These are phyloP conservation scores for Climacium dendroides DNA, from an alignment of 225 moss, liverwort and hornwort species.

Conservation along the genomic window DNA sequence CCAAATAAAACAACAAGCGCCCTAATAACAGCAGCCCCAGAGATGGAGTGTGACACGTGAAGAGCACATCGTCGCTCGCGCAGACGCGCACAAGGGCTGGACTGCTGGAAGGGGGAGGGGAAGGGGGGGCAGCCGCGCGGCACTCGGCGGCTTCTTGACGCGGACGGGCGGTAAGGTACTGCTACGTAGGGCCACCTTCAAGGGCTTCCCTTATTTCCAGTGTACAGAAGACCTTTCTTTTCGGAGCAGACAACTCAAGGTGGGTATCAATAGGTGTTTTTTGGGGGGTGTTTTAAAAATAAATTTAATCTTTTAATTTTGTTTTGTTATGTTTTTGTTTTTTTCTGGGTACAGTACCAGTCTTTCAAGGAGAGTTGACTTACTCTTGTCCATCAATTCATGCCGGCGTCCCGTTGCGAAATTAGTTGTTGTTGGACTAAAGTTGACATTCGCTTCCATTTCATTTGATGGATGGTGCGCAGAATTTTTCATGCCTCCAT, in stretches of 20 bases:
- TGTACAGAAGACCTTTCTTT: neutral
- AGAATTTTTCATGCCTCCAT: neutral
- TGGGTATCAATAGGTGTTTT: neutral
- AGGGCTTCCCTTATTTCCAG: neutral
- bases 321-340: neutral
- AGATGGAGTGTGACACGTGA: neutral
- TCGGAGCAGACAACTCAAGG: neutral
- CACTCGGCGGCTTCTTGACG: neutral
- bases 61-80: neutral
- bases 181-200: neutral
- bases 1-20: neutral
- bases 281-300: rapidly evolving
- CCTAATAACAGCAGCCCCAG: neutral
- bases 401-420: neutral
- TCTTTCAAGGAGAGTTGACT: neutral
- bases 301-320: neutral
- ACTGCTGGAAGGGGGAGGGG: no score
- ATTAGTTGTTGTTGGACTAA: neutral
- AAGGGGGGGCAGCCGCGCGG: neutral
- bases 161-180: neutral
- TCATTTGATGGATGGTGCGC: neutral
- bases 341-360: neutral
- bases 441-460: neutral
- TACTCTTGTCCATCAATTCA: neutral
- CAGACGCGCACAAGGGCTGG: neutral